Conservation (phyloP, 805 yeast species). For the Nakazawaea anatomiae region DNA sequence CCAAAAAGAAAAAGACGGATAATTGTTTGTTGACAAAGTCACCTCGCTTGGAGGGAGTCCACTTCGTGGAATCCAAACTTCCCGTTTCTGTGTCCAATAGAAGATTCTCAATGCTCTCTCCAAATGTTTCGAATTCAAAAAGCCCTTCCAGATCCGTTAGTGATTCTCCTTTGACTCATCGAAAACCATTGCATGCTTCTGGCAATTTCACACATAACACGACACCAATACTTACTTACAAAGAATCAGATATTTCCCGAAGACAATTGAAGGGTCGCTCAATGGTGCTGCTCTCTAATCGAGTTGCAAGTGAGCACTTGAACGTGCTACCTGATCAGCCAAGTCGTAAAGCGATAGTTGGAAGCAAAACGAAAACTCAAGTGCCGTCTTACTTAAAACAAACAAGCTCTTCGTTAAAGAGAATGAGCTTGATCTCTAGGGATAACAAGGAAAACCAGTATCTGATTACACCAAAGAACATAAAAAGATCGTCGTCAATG, state of each 20-base stretch:
- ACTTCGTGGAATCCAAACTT: not conserved
- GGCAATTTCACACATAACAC: not conserved
- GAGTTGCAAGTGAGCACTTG: not conserved
- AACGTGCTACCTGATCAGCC: not conserved
- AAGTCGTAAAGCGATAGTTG: not conserved
- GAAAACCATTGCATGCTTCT: no score
- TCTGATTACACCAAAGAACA: not conserved
- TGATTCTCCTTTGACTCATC: slow-evolving; percentile 1
- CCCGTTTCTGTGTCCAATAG: slow-evolving; percentile 1
- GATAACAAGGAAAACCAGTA: slow-evolving; percentile 5
- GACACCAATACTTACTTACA: not conserved
- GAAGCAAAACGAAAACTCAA: not conserved
- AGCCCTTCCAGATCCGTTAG: slow-evolving; percentile 5
- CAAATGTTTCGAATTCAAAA: not conserved
- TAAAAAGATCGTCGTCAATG: not conserved
- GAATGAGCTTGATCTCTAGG: not conserved
- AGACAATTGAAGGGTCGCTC: not conserved
- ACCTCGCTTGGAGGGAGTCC: not conserved
- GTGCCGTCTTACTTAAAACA: slow-evolving; percentile 9
- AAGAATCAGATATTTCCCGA: not conserved
- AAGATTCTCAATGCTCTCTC: not conserved
- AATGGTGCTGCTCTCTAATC: slow-evolving; percentile 1
- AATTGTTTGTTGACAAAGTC: not conserved
- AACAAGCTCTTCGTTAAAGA: slow-evolving; percentile 7
- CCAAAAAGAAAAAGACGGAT: not conserved